Evolutionary conservation across 1,139 yeast species (phyloP).

Genomic region (Saccharomyces hybrid): DNA sequence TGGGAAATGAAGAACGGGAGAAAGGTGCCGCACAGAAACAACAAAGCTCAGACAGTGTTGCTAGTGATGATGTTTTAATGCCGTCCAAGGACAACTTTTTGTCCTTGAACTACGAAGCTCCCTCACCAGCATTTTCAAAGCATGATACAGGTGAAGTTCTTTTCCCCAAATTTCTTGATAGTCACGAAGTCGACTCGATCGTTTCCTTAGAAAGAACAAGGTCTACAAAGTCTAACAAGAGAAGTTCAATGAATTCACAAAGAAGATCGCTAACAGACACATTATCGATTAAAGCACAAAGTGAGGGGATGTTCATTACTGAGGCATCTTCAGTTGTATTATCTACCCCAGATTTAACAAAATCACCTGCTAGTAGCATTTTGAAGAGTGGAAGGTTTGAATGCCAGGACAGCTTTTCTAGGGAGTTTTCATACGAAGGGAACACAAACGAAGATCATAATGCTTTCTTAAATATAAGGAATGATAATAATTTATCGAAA

Average conservation of each 20-base stretch:
- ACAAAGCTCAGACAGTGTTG: background rate
- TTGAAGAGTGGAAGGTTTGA: slow-evolving; percentile 38
- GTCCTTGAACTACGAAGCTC: background rate
- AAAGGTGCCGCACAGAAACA: background rate
- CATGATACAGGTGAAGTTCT: slow-evolving; percentile 50
- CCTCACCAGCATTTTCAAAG: slow-evolving; percentile 8
- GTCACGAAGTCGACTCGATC: slow-evolving; percentile 66
- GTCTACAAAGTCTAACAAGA: slow-evolving; percentile 35
- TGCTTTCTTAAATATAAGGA: background rate
- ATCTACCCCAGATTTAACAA: slow-evolving; percentile 32
- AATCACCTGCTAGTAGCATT: slow-evolving; percentile 46
- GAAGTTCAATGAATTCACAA: slow-evolving; percentile 19
- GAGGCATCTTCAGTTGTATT: slow-evolving; percentile 30
- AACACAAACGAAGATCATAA: background rate
- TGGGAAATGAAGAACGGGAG: background rate
- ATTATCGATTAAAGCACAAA: slow-evolving; percentile 34
- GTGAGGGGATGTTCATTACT: slow-evolving; percentile 36
- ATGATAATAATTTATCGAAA: background rate
- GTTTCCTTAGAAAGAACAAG: slow-evolving; percentile 65
- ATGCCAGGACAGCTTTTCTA: slow-evolving; percentile 9
- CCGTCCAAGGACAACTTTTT: slow-evolving; percentile 3
- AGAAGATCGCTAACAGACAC: slow-evolving; percentile 33
- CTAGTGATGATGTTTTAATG: background rate
- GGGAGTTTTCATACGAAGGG: background rate
- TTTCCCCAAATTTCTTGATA: slow-evolving; percentile 61